Evolutionary conservation across 768 basidiomycete species (phyloP).

Genomic region (Kondoa subrosea): DNA sequence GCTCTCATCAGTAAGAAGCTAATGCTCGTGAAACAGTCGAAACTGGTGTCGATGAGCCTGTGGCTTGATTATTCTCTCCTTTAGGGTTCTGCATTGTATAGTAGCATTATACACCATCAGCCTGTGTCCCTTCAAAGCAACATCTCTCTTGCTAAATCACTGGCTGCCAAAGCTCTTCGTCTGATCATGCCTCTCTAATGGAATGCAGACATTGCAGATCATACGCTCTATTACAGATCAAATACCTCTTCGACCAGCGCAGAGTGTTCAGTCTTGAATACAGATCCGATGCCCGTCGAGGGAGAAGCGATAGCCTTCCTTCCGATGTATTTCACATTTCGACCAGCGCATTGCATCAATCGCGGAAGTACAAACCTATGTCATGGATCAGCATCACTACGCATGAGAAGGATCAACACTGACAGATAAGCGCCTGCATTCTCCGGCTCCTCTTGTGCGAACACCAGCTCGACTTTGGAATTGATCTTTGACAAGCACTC

Average conservation of each 20-base stretch:
- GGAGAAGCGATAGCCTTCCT: not conserved
- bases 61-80: too few relatives aligned
- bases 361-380: not conserved
- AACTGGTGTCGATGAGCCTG: not conserved
- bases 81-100: too few relatives aligned
- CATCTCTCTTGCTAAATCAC: not conserved
- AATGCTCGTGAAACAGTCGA: not conserved
- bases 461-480: conserved; percentile 37
- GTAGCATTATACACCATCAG: not conserved
- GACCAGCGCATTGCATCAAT: not conserved
- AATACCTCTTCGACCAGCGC: not conserved
- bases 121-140: not conserved
- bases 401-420: conserved; percentile 33
- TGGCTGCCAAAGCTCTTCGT: too few relatives aligned
- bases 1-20: not conserved
- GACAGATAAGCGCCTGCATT: conserved; percentile 72
- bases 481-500: conserved; percentile 40
- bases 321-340: not conserved
- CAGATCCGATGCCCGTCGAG: not conserved
- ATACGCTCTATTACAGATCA: too few relatives aligned
- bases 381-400: not conserved
- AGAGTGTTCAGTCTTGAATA: not conserved
- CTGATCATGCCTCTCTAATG: too few relatives aligned
- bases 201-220: too few relatives aligned
- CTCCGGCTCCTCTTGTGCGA: conserved; percentile 73